Conservation (phyloP, 108 stramenopile species). For the Cyclotella choctawhatcheeana region DNA sequence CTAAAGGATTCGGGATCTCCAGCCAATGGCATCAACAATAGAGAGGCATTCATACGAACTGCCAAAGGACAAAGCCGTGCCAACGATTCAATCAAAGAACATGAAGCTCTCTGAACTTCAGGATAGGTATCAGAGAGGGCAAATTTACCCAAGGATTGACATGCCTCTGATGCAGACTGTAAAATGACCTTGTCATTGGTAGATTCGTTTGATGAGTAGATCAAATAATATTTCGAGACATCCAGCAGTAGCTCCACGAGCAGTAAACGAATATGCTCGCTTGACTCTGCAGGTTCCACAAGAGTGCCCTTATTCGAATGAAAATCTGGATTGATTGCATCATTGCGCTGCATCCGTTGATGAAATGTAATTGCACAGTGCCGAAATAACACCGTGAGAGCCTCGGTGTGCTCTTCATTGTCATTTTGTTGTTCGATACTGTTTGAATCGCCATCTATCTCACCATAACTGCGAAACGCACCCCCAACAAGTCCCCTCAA, state of each 20-base stretch:
- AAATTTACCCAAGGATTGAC: slow-evolving; percentile 32
- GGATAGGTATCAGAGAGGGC: slow-evolving; percentile 33
- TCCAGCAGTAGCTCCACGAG: slow-evolving; percentile 41
- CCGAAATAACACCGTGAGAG: slow-evolving; percentile 13
- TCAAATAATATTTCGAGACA: slow-evolving; percentile 27
- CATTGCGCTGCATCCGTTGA: slow-evolving; percentile 25
- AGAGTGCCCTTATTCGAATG: slow-evolving; percentile 4
- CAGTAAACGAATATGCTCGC: slow-evolving; percentile 47
- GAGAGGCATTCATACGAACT: no score
- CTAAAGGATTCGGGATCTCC: no score
- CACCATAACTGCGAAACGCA: no score
- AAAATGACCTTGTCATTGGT: slow-evolving; percentile 10
- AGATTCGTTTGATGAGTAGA: background rate
- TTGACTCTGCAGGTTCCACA: slow-evolving; percentile 23
- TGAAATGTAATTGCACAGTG: slow-evolving; percentile 24
- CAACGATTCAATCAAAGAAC: slow-evolving; percentile 29
- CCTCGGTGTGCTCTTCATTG: no score
- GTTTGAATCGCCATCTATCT: no score
- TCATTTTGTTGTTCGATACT: background rate
- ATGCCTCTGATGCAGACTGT: slow-evolving; percentile 27
- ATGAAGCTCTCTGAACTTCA: slow-evolving; percentile 41
- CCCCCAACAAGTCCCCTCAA: slow-evolving; percentile 11
- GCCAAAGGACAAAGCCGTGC: no score
- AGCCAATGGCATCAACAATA: no score
- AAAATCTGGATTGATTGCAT: slow-evolving; percentile 4